These are phyloP conservation scores for Chaetomium tenue DNA, from an alignment of 495 filamentous ascomycete genomes.

Conservation along the genomic window DNA sequence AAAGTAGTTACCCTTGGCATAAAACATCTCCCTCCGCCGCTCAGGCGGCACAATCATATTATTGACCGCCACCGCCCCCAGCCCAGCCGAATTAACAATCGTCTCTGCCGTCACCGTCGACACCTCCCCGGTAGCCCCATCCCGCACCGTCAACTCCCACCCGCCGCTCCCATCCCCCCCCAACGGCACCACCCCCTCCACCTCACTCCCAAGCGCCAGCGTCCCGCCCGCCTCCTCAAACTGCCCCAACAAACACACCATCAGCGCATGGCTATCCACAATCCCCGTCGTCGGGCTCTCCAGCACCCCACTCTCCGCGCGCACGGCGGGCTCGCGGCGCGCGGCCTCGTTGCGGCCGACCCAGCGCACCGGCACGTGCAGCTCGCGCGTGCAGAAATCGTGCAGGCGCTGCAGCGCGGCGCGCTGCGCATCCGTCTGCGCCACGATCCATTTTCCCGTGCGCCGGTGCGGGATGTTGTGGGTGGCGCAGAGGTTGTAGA, in stretches of 20 bases:
- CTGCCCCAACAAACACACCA: conserved; percentile 70
- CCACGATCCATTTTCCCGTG: conserved; percentile 92
- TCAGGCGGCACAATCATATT: conserved; percentile 74
- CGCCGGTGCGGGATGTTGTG: conserved; percentile 67
- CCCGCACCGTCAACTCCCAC: conserved; percentile 47
- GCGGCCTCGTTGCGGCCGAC: conserved; percentile 59
- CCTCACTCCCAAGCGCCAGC: conserved; percentile 61
- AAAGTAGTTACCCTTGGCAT: conserved; percentile 95
- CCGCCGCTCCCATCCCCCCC: conserved; percentile 53
- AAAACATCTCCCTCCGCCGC: conserved; percentile 62
- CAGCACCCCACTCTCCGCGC: conserved; percentile 69
- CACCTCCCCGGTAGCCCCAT: conserved; percentile 44
- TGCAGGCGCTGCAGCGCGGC: conserved; percentile 64
- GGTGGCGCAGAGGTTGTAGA: conserved; percentile 74
- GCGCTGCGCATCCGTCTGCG: conserved; percentile 70
- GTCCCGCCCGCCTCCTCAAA: conserved; percentile 78
- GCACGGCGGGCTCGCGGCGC: conserved; percentile 68
- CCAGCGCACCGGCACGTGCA: conserved; percentile 73
- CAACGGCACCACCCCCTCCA: conserved; percentile 58
- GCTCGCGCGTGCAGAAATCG: conserved; percentile 56
- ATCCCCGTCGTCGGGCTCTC: conserved; percentile 87
- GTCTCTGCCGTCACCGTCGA: conserved; percentile 67
- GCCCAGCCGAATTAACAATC: conserved; percentile 82
- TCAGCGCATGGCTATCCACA: conserved; percentile 79
- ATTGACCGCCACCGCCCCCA: conserved; percentile 69